phyloP scores from a whole-genome alignment of 2,329 filamentous ascomycete genomes.

The Calcarisporium arbuscula region DNA sequence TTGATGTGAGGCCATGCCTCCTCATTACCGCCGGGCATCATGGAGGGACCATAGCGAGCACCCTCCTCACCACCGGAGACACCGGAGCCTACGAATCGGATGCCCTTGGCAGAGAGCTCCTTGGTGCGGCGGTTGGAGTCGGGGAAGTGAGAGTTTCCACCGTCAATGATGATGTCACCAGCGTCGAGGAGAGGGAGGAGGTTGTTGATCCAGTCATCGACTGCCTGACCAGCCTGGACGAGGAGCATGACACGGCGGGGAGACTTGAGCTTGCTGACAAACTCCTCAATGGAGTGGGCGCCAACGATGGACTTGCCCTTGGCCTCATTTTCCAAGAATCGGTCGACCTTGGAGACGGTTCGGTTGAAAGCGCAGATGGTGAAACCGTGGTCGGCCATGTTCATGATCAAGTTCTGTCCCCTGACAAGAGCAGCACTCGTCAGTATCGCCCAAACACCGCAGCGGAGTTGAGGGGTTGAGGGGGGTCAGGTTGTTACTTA shows the following conservation, averaged over 20 bases:
- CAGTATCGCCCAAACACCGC: slow-evolving; percentile 9
- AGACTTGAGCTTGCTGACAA: slow-evolving; percentile 92
- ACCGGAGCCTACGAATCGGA: slow-evolving; percentile 93
- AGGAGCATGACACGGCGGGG: slow-evolving; percentile 97
- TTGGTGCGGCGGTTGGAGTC: slow-evolving; percentile 95
- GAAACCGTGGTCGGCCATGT: slow-evolving; percentile 87
- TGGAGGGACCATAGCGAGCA: slow-evolving; percentile 91
- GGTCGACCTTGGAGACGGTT: slow-evolving; percentile 96
- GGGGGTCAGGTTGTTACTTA: slow-evolving; percentile 32
- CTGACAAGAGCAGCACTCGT: slow-evolving; percentile 23
- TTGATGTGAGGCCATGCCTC: slow-evolving; percentile 97
- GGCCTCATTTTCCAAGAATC: slow-evolving; percentile 84
- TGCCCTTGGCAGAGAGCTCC: slow-evolving; percentile 80
- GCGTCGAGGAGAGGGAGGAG: slow-evolving; percentile 76
- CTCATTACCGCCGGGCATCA: slow-evolving; percentile 99
- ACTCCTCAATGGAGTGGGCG: slow-evolving; percentile 90
- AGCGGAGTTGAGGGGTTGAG: slow-evolving; percentile 10
- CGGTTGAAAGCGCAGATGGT: slow-evolving; percentile 98
- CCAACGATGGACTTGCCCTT: slow-evolving; percentile 95
- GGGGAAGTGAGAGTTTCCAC: slow-evolving; percentile 96
- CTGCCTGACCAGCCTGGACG: slow-evolving; percentile 95
- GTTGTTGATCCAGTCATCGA: slow-evolving; percentile 98
- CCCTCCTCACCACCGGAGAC: slow-evolving; percentile 99
- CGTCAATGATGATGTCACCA: slow-evolving; percentile 98
- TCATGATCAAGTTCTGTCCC: slow-evolving; percentile 83